These are phyloP conservation scores for Cryptococcus neoformans DNA, from an alignment of 1,284 basidiomycete species.

Conservation along the genomic window DNA sequence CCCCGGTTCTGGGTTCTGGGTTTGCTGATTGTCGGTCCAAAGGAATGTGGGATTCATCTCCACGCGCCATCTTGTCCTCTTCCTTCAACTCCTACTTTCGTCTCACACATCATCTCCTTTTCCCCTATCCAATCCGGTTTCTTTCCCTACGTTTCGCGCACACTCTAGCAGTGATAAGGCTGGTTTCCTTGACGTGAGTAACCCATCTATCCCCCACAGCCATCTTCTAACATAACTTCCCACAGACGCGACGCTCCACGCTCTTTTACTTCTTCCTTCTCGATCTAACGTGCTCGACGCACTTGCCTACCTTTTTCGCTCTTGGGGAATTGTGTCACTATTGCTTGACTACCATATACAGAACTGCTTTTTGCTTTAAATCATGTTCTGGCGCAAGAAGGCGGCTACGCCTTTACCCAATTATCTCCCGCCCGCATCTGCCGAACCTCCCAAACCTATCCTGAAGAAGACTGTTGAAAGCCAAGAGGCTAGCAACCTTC, in stretches of 20 bases:
- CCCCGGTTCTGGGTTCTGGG: no score
- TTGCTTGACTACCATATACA: not conserved
- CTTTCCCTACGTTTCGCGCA: not conserved
- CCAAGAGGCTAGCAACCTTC: constrained; percentile 16
- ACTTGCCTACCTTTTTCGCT: not conserved
- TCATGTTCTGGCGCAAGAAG: constrained; percentile 34
- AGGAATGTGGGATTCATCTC: not conserved
- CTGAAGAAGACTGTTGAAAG: constrained; percentile 22
- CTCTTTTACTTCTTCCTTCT: not conserved
- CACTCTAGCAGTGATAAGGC: not conserved
- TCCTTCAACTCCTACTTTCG: not conserved
- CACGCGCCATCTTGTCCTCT: not conserved
- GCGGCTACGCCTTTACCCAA: constrained; percentile 3
- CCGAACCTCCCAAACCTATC: constrained; percentile 29
- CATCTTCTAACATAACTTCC: not conserved
- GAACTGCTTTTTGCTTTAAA: not conserved
- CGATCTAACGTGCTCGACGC: not conserved
- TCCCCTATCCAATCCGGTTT: not conserved
- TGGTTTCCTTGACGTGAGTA: not conserved
- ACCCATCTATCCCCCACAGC: not conserved
- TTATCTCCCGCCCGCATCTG: constrained; percentile 5
- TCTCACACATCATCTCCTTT: not conserved
- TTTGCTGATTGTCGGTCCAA: no score
- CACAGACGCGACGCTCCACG: constrained; percentile 1
- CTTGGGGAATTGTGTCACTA: not conserved